Conservation (phyloP, 2,329 filamentous ascomycete genomes). For the Colletotrichum higginsianum region DNA sequence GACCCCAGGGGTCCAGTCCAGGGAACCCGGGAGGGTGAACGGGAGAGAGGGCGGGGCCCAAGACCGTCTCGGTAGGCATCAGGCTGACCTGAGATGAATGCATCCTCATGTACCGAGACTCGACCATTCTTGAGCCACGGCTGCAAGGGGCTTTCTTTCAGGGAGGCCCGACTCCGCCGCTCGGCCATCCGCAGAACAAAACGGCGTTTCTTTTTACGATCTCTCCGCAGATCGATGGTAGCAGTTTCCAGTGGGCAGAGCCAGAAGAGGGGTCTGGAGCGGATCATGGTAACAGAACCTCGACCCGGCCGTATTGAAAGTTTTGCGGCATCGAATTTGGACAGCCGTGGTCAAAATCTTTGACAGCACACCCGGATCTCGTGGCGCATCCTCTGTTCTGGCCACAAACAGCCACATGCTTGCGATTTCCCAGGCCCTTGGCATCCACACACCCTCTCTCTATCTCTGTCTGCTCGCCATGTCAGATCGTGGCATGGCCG, state of each 20-base stretch:
- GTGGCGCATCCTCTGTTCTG: conserved; percentile 2
- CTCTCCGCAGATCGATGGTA: conserved; percentile 42
- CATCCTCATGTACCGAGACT: conserved; percentile 31
- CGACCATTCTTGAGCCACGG: conserved; percentile 19
- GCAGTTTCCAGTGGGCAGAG: conserved; percentile 36
- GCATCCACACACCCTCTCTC: conserved; percentile 17
- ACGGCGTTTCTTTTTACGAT: conserved; percentile 34
- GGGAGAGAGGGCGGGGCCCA: not conserved
- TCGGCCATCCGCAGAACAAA: conserved; percentile 22
- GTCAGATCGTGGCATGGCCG: conserved; percentile 36
- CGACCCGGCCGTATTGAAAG: conserved; percentile 18
- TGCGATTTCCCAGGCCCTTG: conserved; percentile 24
- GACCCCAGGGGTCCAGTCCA: conserved; percentile 14
- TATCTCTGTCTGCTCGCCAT: not conserved
- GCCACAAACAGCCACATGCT: conserved; percentile 1
- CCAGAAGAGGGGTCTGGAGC: conserved; percentile 18
- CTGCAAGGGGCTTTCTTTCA: conserved; percentile 33
- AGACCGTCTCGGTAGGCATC: conserved; percentile 23
- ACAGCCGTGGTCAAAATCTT: not conserved
- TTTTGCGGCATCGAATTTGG: not conserved
- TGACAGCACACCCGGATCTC: not conserved
- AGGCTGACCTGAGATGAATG: conserved; percentile 21
- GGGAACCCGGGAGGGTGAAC: not conserved
- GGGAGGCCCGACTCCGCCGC: conserved; percentile 21
- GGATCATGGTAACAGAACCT: conserved; percentile 28